These are phyloP conservation scores for Linderniella brevidens DNA, from an alignment of 257 asterid species.

Conservation along the genomic window DNA sequence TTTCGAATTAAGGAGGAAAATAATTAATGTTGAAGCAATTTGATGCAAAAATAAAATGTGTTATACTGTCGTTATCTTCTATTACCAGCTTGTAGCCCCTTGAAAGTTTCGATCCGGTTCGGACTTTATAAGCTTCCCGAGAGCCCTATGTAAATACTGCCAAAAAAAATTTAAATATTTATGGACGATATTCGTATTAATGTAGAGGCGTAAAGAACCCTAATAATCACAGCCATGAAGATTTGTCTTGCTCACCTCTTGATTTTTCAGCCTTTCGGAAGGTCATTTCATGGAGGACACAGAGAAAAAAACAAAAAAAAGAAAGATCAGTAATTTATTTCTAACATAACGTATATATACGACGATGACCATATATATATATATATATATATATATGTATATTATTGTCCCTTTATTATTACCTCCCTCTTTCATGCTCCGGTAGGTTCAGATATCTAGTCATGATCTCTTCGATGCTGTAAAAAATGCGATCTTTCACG, in stretches of 20 bases:
- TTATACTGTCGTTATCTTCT: background rate
- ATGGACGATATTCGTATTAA: no score
- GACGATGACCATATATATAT: no score
- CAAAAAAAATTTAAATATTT: background rate
- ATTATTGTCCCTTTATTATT: conserved; percentile 7
- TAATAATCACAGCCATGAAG: background rate
- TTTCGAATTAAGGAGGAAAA: conserved; percentile 1
- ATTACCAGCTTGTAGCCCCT: conserved; percentile 33
- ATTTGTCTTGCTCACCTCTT: conserved; percentile 38
- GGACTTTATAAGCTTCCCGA: conserved; percentile 60
- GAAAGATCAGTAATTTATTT: no score
- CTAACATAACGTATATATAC: no score
- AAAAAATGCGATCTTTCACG: background rate
- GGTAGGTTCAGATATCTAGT: conserved; percentile 65
- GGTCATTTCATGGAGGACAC: no score
- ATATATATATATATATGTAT: no score
- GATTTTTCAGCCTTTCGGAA: conserved; percentile 71
- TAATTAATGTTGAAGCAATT: background rate
- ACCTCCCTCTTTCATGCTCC: conserved; percentile 85
- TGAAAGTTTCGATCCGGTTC: conserved; percentile 38
- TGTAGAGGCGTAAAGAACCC: background rate
- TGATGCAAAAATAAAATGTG: no score
- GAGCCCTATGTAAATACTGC: conserved; percentile 66
- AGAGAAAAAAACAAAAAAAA: no score
- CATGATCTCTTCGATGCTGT: conserved; percentile 64